Evolutionary conservation across 2,329 filamentous ascomycete genomes (phyloP), one percentile per base, ranked within the genome.

Genomic region (Neofusicoccum sp.): DNA sequence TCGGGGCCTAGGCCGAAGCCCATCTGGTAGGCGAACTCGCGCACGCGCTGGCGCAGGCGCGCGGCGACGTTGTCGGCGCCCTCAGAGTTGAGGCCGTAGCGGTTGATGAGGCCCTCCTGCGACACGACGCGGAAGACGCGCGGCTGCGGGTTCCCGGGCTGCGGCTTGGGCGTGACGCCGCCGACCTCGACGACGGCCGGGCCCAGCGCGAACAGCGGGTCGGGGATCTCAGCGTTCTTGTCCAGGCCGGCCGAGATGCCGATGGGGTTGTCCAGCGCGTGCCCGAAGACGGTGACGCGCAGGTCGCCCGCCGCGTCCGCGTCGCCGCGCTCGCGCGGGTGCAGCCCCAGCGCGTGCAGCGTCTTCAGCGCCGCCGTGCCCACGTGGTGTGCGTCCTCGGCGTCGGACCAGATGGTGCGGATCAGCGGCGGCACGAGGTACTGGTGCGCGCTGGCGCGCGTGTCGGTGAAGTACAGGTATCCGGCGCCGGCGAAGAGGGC

Each of bases 191-290:
- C 91, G 38, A 98, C 83, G 3, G 87, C 88, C 26, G 93, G 88
- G 33, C 95, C 95, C 3, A 97, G 79, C 6, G 87, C 91, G 71
- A 98, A 90, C 36, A 99, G 81, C 12, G 88, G 84, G 68, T 93
- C 89, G 1, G 93, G 90, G 58, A 98, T 88, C 64, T 96, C 91
- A 58, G 88, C 95, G 70, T 96, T 85, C 80, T 99, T 98, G 79
- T 98, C 95, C 44, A 99, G 86, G 8, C 95, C 95, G 4, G 91
- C 95, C n/a, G 91, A 96, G 64, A 96, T 96, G 61, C 89, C 95
- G 68, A 99, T 87, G 1, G 95, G 95, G 76, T 97, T 98, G 68
- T 84, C 81, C 48, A 99, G 78, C 3, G 79, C 82, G 63, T 89
- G 84, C 36, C 89, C 91, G 72, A 96, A 97, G 20, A 98, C 87